Evolutionary conservation across 2,329 filamentous ascomycete species (phyloP).

Genomic region (Calonectria pteridis): DNA sequence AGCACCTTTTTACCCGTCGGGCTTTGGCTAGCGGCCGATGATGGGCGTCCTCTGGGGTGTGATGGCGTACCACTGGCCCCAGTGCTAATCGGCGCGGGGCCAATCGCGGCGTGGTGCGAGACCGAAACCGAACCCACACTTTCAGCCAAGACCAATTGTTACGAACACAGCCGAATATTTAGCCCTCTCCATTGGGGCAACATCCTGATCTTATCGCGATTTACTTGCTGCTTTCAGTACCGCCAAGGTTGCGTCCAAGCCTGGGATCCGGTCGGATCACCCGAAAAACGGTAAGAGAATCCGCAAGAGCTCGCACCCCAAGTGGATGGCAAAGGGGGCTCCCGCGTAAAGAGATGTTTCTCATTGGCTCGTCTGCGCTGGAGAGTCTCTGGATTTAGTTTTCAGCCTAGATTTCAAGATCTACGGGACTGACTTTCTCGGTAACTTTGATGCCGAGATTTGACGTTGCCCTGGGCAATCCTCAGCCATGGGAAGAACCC

Average conservation of each 20-base stretch:
- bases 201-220: conserved; percentile 7
- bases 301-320: neutral
- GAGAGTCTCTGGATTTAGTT: neutral
- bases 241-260: neutral
- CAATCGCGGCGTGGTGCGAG: neutral
- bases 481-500: too few species aligned
- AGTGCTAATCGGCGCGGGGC: neutral
- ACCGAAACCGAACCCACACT: neutral
- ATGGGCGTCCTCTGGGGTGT: neutral
- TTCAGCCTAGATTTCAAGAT: neutral
- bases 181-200: neutral
- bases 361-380: neutral
- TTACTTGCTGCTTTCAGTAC: neutral
- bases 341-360: neutral
- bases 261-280: conserved; percentile 9
- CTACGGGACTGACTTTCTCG: neutral
- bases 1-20: neutral
- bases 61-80: neutral
- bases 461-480: neutral
- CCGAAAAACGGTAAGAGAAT: neutral
- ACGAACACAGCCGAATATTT: neutral
- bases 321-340: neutral
- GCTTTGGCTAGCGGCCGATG: neutral
- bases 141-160: neutral
- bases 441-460: neutral